These are phyloP conservation scores for Tinospora cordifolia DNA, from an alignment of 164 flowering plant genomes.

Conservation along the genomic window DNA sequence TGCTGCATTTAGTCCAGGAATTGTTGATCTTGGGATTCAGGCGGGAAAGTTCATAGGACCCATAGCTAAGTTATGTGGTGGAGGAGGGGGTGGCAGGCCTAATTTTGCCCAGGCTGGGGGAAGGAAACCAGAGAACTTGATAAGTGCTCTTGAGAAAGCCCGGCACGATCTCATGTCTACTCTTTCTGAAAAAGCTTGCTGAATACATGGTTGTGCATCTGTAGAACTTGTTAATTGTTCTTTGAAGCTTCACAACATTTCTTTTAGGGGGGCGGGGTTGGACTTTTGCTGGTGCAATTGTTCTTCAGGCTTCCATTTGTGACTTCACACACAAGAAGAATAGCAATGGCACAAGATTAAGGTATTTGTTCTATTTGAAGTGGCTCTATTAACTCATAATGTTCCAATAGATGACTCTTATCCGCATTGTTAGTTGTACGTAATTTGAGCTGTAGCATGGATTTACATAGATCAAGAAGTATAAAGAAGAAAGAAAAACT, in stretches of 20 bases:
- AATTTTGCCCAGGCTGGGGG: slow-evolving; percentile 99
- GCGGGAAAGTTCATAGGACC: slow-evolving; percentile 89
- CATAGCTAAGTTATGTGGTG: slow-evolving; percentile 85
- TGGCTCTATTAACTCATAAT: too few relatives aligned
- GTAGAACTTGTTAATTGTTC: not conserved
- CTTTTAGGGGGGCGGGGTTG: not conserved
- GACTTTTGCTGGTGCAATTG: not conserved
- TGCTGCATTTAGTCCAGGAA: slow-evolving; percentile 73
- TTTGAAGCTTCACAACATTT: not conserved
- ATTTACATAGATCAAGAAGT: too few relatives aligned
- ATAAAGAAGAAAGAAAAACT: too few relatives aligned
- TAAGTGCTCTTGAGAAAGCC: slow-evolving; percentile 68
- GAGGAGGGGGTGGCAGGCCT: slow-evolving; percentile 95
- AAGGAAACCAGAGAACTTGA: slow-evolving; percentile 75
- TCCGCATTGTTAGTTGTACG: not conserved
- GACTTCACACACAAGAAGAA: not conserved
- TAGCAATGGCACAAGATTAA: not conserved
- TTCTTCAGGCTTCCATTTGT: not conserved
- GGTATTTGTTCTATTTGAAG: not conserved
- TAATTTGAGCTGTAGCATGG: not conserved
- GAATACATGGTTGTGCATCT: slow-evolving; percentile 19
- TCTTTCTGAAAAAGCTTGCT: slow-evolving; percentile 44
- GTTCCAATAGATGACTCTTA: not conserved
- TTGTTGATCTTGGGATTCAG: slow-evolving; percentile 65
- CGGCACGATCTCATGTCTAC: slow-evolving; percentile 44